Percentiles rank a stretch among this genome's conserved stretches.
These are phyloP conservation scores for Monosporozyma servazzii DNA, from an alignment of 805 yeast genomes.

Conservation along the genomic window DNA sequence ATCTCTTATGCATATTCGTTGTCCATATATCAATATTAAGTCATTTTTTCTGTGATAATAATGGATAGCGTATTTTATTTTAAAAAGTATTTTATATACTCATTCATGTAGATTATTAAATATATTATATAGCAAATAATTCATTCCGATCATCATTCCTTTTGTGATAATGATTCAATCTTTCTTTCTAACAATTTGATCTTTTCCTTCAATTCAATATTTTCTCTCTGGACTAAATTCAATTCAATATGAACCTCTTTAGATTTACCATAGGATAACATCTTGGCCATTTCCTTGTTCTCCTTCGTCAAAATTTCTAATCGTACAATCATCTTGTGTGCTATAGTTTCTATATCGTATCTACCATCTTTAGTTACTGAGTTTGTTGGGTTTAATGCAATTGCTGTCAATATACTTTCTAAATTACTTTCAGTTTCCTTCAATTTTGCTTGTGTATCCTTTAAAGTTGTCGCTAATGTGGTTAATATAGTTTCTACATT, in stretches of 20 bases:
- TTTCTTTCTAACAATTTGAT: slow-evolving; percentile 6
- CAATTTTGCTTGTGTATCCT: slow-evolving; percentile 42
- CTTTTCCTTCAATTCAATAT: slow-evolving; percentile 35
- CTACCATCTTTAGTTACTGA: slow-evolving; percentile 44
- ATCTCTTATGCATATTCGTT: slow-evolving; percentile 18
- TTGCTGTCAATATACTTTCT: slow-evolving; percentile 52
- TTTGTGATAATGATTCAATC: not conserved
- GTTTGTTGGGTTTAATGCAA: slow-evolving; percentile 42
- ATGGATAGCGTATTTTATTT: not conserved
- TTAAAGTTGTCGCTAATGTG: slow-evolving; percentile 40
- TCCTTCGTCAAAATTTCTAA: slow-evolving; percentile 54
- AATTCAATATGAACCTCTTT: slow-evolving; percentile 62
- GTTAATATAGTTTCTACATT: slow-evolving; percentile 40
- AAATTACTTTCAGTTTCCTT: slow-evolving; percentile 52
- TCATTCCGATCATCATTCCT: not conserved
- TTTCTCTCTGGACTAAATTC: slow-evolving; percentile 47
- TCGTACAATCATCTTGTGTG: slow-evolving; percentile 61
- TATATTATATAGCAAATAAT: not conserved
- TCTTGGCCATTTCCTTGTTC: slow-evolving; percentile 58
- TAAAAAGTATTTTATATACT: too few relatives aligned
- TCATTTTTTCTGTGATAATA: not conserved
- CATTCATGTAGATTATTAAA: not conserved
- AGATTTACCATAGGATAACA: slow-evolving; percentile 68
- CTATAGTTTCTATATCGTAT: slow-evolving; percentile 64
- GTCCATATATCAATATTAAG: too few relatives aligned